phyloP scores from a whole-genome alignment of 495 filamentous ascomycete genomes.

The Umbilicaria muhlenbergii region DNA sequence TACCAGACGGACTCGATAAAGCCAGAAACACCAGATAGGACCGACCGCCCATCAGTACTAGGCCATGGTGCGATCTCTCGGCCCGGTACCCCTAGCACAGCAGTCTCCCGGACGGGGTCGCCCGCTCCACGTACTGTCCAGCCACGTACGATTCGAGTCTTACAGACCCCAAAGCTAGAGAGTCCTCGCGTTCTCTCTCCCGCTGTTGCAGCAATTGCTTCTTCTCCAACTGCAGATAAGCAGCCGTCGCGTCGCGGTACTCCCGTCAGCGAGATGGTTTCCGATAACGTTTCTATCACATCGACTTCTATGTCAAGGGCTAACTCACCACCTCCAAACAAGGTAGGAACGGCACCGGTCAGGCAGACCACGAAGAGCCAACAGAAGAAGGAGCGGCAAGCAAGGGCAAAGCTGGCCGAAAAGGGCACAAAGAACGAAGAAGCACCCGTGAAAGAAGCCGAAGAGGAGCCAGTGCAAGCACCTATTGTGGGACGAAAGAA shows the following conservation, averaged over 20 bases:
- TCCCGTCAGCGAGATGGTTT: constrained; percentile 58
- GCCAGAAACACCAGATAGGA: constrained; percentile 7
- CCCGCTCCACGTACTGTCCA: constrained; percentile 26
- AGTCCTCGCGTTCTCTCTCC: constrained; percentile 26
- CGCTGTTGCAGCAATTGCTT: constrained; percentile 19
- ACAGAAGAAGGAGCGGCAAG: constrained; percentile 66
- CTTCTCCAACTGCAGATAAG: constrained; percentile 27
- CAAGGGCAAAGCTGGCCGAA: constrained; percentile 44
- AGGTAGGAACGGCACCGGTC: constrained; percentile 62
- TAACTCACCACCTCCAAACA: constrained; percentile 67
- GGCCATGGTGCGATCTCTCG: constrained; percentile 15
- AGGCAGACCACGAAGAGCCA: constrained; percentile 79
- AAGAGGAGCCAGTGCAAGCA: constrained; percentile 51
- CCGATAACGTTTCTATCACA: constrained; percentile 60
- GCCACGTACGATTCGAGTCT: constrained; percentile 46
- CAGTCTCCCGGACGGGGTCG: constrained; percentile 30
- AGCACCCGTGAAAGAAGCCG: constrained; percentile 29
- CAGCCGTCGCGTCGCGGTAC: constrained; percentile 49
- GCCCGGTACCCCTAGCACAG: constrained; percentile 32
- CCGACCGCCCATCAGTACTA: not conserved
- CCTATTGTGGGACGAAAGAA: constrained; percentile 81
- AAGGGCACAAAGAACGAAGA: constrained; percentile 48
- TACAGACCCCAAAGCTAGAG: constrained; percentile 59
- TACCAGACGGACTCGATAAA: constrained; percentile 20
- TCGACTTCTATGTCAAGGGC: constrained; percentile 73